phyloP scores from a whole-genome alignment of 441 rosid species.

The Euphorbia celastroides region DNA sequence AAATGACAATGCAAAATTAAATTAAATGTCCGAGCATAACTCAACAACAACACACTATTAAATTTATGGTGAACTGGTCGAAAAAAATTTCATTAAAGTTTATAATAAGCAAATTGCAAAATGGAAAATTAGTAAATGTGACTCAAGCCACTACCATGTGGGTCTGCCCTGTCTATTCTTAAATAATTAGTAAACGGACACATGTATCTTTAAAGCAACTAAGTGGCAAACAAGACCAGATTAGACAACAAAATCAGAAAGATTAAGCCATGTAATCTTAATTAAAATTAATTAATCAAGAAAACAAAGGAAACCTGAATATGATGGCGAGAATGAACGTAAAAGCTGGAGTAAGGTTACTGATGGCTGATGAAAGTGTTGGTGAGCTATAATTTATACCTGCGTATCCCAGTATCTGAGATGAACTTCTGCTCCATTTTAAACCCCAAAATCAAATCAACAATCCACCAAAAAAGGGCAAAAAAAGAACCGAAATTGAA shows the following conservation, averaged over 20 bases:
- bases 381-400: slow-evolving; percentile 25
- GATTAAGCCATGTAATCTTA: not conserved
- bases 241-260: not conserved
- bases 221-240: too few species aligned
- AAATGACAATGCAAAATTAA: not conserved
- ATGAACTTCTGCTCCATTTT: slow-evolving; percentile 13
- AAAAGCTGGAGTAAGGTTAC: slow-evolving; percentile 28
- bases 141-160: too few species aligned
- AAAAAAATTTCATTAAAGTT: too few species aligned
- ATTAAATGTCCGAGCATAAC: too few species aligned
- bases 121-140: too few species aligned
- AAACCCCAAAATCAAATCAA: not conserved
- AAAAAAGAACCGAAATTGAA: not conserved
- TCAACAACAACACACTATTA: too few species aligned
- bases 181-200: not conserved
- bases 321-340: slow-evolving; percentile 25
- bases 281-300: not conserved
- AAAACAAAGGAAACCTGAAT: slow-evolving; percentile 13
- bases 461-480: not conserved
- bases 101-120: too few species aligned
- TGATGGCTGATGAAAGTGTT: slow-evolving; percentile 25
- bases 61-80: too few species aligned
- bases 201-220: not conserved
- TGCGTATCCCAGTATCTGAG: slow-evolving; percentile 25
- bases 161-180: too few species aligned